phyloP scores from a whole-genome alignment of 768 basidiomycete species.

The Leccinum longicurvipes region DNA sequence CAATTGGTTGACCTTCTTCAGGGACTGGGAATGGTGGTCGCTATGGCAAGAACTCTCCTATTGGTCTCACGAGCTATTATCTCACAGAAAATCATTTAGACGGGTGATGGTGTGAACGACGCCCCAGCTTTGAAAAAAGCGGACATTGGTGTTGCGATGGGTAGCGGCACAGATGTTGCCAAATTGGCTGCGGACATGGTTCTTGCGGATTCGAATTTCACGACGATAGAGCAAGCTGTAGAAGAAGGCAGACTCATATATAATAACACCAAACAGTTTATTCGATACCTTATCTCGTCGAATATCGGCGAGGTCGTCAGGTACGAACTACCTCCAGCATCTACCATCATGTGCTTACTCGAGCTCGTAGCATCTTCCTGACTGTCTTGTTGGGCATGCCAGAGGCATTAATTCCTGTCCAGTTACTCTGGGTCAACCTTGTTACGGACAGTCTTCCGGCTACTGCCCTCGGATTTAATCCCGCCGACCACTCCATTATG shows the following conservation, averaged over 20 bases:
- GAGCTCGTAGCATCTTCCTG: slow-evolving; percentile 76
- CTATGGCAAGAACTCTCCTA: slow-evolving; percentile 62
- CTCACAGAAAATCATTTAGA: slow-evolving; percentile 44
- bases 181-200: slow-evolving; percentile 99
- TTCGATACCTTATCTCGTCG: slow-evolving; percentile 96
- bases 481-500: slow-evolving; percentile 96
- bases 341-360: background rate
- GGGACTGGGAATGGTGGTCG: slow-evolving; percentile 87
- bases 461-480: slow-evolving; percentile 97
- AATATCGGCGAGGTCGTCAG: slow-evolving; percentile 98
- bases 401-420: slow-evolving; percentile 97
- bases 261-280: slow-evolving; percentile 99
- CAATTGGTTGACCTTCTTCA: slow-evolving; percentile 94
- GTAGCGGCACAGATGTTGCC: slow-evolving; percentile 97
- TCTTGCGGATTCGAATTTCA: slow-evolving; percentile 94
- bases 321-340: slow-evolving; percentile 17
- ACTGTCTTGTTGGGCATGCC: slow-evolving; percentile 98
- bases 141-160: slow-evolving; percentile 98
- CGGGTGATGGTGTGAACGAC: slow-evolving; percentile 97
- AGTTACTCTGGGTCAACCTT: slow-evolving; percentile 97
- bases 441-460: slow-evolving; percentile 97
- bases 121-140: slow-evolving; percentile 96
- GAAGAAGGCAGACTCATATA: slow-evolving; percentile 98
- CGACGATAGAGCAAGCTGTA: slow-evolving; percentile 93
- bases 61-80: slow-evolving; percentile 7